Evolutionary conservation across 768 basidiomycete species (phyloP).

Genomic region (Lactarius hatsudake): DNA sequence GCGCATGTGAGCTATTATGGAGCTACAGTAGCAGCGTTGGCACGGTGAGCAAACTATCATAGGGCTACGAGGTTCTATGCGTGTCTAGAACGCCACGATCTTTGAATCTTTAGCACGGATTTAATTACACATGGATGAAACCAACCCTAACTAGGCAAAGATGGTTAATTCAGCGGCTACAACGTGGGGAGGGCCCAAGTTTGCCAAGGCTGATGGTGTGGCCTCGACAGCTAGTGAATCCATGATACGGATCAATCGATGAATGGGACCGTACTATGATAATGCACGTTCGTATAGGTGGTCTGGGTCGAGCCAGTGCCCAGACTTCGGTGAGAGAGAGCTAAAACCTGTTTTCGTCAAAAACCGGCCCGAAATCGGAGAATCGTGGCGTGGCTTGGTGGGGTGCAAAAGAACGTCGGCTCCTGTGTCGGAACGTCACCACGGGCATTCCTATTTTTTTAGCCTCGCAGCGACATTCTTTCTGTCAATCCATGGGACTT

Average conservation of each 20-base stretch:
- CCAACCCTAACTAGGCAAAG: background rate
- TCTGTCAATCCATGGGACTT: constrained; percentile 32
- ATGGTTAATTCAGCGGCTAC: background rate
- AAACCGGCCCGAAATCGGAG: constrained; percentile 16
- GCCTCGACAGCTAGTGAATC: background rate
- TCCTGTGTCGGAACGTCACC: background rate
- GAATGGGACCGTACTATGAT: background rate
- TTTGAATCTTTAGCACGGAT: background rate
- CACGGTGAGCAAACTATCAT: background rate
- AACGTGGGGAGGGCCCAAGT: background rate
- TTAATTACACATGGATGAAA: background rate
- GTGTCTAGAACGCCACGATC: background rate
- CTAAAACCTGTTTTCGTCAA: background rate
- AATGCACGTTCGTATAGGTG: background rate
- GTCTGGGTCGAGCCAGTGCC: background rate
- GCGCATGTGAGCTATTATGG: background rate
- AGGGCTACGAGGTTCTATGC: background rate
- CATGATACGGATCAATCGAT: background rate
- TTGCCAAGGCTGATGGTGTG: background rate
- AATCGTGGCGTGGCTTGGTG: constrained; percentile 1
- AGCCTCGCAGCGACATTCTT: background rate
- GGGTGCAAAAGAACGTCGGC: background rate
- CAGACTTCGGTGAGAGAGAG: too few species aligned
- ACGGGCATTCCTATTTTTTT: background rate
- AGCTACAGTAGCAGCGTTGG: background rate